These are phyloP conservation scores for Candida alai DNA, from an alignment of 805 yeast species.

Conservation along the genomic window DNA sequence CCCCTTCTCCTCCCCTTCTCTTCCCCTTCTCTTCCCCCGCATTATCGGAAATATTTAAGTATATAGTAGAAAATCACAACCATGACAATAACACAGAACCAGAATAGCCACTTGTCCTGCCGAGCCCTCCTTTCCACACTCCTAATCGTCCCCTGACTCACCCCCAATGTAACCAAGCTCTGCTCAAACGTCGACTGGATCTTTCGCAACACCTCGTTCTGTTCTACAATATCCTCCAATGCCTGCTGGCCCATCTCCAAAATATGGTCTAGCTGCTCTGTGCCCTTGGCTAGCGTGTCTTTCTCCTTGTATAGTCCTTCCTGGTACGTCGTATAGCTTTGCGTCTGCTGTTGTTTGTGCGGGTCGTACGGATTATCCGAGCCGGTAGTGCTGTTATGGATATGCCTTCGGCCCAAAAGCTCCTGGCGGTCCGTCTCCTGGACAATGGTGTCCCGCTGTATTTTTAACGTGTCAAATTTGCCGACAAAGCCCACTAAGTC, in stretches of 20 bases:
- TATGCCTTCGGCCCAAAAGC: constrained; percentile 49
- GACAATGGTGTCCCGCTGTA: constrained; percentile 49
- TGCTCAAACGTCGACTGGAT: constrained; percentile 63
- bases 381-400: constrained; percentile 18
- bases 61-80: constrained; percentile 66
- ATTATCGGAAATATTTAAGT: constrained; percentile 56
- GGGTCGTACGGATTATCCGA: constrained; percentile 50
- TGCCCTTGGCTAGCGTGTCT: constrained; percentile 60
- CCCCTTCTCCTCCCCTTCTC: constrained; percentile 1
- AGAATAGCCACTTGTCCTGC: constrained; percentile 84
- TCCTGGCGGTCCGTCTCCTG: constrained; percentile 49
- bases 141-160: constrained; percentile 79
- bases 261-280: constrained; percentile 82
- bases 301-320: constrained; percentile 72
- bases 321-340: constrained; percentile 35
- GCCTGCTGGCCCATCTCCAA: constrained; percentile 86
- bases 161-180: constrained; percentile 77
- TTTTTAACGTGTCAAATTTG: constrained; percentile 52
- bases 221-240: constrained; percentile 80
- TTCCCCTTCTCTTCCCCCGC: constrained; percentile 3
- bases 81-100: constrained; percentile 63
- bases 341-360: constrained; percentile 15
- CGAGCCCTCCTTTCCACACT: constrained; percentile 75
- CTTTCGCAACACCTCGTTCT: constrained; percentile 64
- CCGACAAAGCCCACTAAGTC: constrained; percentile 44